Percentiles rank a stretch among this genome's conserved stretches.
These are phyloP conservation scores for Mycena alexandri DNA, from an alignment of 768 basidiomycete species.

Conservation along the genomic window DNA sequence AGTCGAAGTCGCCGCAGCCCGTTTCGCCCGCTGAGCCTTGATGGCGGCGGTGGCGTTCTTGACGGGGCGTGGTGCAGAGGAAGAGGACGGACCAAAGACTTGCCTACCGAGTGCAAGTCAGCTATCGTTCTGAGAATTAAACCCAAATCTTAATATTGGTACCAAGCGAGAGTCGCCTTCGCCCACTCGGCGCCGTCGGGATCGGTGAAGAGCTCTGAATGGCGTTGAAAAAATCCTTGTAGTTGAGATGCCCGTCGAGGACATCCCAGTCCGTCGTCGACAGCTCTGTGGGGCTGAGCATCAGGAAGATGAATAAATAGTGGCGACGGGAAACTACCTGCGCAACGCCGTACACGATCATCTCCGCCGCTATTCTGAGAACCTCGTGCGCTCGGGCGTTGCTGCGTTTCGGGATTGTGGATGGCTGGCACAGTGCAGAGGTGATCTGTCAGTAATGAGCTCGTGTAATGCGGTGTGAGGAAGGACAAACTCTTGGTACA, in stretches of 20 bases:
- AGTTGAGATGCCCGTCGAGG: background rate
- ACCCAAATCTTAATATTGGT: background rate
- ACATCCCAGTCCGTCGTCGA: constrained; percentile 3
- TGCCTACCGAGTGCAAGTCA: too few species aligned
- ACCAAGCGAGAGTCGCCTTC: background rate
- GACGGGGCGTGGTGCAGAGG: too few species aligned
- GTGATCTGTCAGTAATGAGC: too few species aligned
- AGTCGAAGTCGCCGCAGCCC: too few species aligned
- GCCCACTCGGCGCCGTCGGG: background rate
- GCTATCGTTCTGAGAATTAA: too few species aligned
- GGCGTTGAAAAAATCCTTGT: background rate
- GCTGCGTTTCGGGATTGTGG: too few species aligned
- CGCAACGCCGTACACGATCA: background rate
- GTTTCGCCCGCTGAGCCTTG: too few species aligned
- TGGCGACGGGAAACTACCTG: background rate
- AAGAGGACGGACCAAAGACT: too few species aligned
- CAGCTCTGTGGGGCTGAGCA: background rate
- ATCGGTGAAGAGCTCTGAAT: background rate
- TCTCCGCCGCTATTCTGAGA: background rate
- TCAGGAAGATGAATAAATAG: background rate
- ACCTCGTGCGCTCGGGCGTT: background rate
- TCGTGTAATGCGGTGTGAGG: too few species aligned
- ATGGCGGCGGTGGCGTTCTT: too few species aligned
- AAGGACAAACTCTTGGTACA: too few species aligned
- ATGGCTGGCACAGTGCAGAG: too few species aligned